phyloP scores from a whole-genome alignment of 2,329 filamentous ascomycete species.

The Curvularia verruculosa region DNA sequence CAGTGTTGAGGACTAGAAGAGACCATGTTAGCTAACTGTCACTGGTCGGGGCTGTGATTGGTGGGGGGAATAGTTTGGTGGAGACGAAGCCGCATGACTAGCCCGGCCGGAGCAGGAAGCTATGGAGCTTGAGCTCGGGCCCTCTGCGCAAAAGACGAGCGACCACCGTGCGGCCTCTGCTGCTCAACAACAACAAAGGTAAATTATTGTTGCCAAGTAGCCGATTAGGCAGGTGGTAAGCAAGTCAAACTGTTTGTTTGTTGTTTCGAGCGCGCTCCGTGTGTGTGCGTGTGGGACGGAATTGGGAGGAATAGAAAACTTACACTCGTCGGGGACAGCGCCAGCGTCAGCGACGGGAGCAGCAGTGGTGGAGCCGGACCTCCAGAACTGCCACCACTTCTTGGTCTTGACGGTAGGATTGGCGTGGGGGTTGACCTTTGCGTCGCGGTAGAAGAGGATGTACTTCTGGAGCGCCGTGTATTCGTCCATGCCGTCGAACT shows the following conservation, averaged over 20 bases:
- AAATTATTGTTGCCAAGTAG: conserved; percentile 1
- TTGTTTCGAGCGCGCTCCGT: no score
- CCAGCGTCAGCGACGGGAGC: conserved; percentile 41
- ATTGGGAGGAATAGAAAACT: conserved; percentile 9
- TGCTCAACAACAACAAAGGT: conserved; percentile 24
- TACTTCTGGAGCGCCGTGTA: conserved; percentile 70
- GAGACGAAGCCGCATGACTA: conserved; percentile 21
- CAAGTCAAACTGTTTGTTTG: no score
- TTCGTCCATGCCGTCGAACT: conserved; percentile 62
- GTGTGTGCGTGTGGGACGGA: not conserved
- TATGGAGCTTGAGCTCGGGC: conserved; percentile 24
- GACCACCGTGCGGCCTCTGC: conserved; percentile 13
- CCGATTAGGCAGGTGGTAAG: not conserved
- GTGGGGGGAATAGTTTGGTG: conserved; percentile 25
- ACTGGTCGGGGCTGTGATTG: conserved; percentile 13
- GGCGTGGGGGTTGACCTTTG: conserved; percentile 57
- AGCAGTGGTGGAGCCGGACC: conserved; percentile 43
- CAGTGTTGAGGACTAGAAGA: conserved; percentile 62
- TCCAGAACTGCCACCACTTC: conserved; percentile 66
- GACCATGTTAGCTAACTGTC: conserved; percentile 1
- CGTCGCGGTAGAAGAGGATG: conserved; percentile 70
- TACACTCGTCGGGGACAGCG: conserved; percentile 63
- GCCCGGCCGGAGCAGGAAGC: conserved; percentile 18
- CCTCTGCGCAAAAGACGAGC: conserved; percentile 13
- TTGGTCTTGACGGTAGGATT: conserved; percentile 56